These are phyloP conservation scores for Mariannaea sp. DNA, from an alignment of 2,329 filamentous ascomycete genomes.

Conservation along the genomic window DNA sequence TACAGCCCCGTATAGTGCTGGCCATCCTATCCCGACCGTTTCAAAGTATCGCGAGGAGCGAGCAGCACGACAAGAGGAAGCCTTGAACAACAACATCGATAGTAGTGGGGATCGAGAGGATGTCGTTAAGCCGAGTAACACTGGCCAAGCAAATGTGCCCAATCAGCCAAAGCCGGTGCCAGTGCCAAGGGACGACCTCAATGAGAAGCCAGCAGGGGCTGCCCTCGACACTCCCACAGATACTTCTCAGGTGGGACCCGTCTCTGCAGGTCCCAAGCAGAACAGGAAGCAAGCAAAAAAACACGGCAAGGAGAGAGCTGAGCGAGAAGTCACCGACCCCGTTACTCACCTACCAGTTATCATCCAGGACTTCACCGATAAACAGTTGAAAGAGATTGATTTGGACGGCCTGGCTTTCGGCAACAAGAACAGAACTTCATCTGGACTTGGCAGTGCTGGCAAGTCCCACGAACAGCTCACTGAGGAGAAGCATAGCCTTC, in stretches of 20 bases:
- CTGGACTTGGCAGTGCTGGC: slow-evolving; percentile 44
- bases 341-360: slow-evolving; percentile 71
- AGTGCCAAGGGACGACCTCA: slow-evolving; percentile 17
- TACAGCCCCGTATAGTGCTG: slow-evolving; percentile 48
- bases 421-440: slow-evolving; percentile 44
- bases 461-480: slow-evolving; percentile 48
- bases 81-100: slow-evolving; percentile 41
- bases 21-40: slow-evolving; percentile 54
- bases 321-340: slow-evolving; percentile 71
- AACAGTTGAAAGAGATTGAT: slow-evolving; percentile 54
- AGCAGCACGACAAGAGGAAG: slow-evolving; percentile 49
- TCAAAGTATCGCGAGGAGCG: slow-evolving; percentile 54
- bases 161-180: slow-evolving; percentile 16
- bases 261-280: slow-evolving; percentile 49
- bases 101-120: slow-evolving; percentile 22
- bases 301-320: slow-evolving; percentile 49
- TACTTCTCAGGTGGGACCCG: slow-evolving; percentile 44
- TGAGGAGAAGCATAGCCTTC: slow-evolving; percentile 43
- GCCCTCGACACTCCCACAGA: slow-evolving; percentile 35
- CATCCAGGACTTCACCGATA: slow-evolving; percentile 70
- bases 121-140: slow-evolving; percentile 10
- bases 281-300: slow-evolving; percentile 56
- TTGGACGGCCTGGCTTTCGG: slow-evolving; percentile 43
- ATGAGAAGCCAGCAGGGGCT: slow-evolving; percentile 18
- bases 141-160: not conserved